Percentiles rank a stretch among this genome's conserved stretches.
Evolutionary conservation across 1,139 yeast genomes (phyloP).

Genomic region (Nakaseomyces uthaithaninus): DNA sequence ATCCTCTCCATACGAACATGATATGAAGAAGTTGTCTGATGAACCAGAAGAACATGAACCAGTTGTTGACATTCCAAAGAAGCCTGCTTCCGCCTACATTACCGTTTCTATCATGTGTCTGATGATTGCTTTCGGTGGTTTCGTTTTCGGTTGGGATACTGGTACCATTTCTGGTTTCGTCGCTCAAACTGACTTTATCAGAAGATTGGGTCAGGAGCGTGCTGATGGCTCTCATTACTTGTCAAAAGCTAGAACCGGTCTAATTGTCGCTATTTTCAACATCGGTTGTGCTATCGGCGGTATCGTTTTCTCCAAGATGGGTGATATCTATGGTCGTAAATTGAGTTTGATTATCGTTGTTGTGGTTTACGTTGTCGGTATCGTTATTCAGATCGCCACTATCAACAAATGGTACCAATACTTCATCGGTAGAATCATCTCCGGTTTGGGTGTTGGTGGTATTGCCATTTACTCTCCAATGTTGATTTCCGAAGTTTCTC

Average conservation of each 20-base stretch:
- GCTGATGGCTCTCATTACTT: constrained; percentile 35
- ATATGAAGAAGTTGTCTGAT: constrained; percentile 13
- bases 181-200: constrained; percentile 55
- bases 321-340: constrained; percentile 57
- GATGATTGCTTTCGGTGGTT: constrained; percentile 58
- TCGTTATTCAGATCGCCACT: constrained; percentile 56
- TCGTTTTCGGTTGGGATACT: constrained; percentile 69
- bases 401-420: constrained; percentile 45
- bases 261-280: constrained; percentile 59
- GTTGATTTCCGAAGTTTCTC: constrained; percentile 60
- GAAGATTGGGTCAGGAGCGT: constrained; percentile 39
- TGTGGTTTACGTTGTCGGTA: constrained; percentile 53
- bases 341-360: constrained; percentile 49
- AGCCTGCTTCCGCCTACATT: constrained; percentile 43
- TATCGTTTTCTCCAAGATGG: constrained; percentile 43
- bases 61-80: constrained; percentile 32
- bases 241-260: constrained; percentile 51
- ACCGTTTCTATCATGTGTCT: constrained; percentile 37
- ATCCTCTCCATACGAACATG: constrained; percentile 21
- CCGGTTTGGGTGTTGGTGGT: constrained; percentile 62
- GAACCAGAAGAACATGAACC: constrained; percentile 11
- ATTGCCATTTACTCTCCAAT: constrained; percentile 56
- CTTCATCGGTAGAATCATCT: constrained; percentile 55
- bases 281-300: constrained; percentile 71
- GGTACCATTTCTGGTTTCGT: constrained; percentile 75